Conservation (phyloP, 257 asterid species). For the Verbascum thapsus region DNA sequence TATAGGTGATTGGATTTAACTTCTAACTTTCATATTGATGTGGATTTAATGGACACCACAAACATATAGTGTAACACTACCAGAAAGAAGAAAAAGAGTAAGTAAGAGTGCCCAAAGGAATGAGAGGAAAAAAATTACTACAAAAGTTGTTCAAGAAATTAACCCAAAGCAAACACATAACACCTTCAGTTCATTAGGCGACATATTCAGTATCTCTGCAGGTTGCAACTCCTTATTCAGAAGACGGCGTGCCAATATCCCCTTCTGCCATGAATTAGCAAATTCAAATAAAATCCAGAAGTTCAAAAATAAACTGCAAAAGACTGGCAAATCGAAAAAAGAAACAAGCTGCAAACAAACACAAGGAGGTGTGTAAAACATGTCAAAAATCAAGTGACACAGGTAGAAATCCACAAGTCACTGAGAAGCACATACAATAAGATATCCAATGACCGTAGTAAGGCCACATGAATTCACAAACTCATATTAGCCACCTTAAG, state of each 20-base stretch:
- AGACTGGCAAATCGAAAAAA: constrained; percentile 6
- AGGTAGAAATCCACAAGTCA: neutral
- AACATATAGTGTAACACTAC: neutral
- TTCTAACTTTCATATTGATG: constrained; percentile 21
- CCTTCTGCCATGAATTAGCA: constrained; percentile 46
- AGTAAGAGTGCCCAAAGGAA: neutral
- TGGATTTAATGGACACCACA: constrained; percentile 14
- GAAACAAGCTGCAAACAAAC: neutral
- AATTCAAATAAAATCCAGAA: constrained; percentile 23
- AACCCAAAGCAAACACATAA: constrained; percentile 17
- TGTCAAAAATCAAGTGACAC: constrained; percentile 5
- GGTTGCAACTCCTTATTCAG: constrained; percentile 80
- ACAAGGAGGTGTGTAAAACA: constrained; percentile 17
- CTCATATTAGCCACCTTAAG: constrained; percentile 57
- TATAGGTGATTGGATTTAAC: constrained; percentile 4
- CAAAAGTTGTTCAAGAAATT: neutral
- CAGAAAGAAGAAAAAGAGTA: neutral
- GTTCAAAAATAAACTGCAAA: constrained; percentile 18
- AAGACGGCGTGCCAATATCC: constrained; percentile 60
- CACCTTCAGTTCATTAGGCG: constrained; percentile 83
- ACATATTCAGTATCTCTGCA: constrained; percentile 64
- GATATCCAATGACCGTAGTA: constrained; percentile 5
- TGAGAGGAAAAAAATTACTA: neutral
- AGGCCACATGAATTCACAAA: constrained; percentile 6
- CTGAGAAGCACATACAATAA: neutral